Percentiles rank a stretch among this genome's conserved stretches.
These are phyloP conservation scores for Yarrowia osloensis DNA, from an alignment of 805 yeast species.

Conservation along the genomic window DNA sequence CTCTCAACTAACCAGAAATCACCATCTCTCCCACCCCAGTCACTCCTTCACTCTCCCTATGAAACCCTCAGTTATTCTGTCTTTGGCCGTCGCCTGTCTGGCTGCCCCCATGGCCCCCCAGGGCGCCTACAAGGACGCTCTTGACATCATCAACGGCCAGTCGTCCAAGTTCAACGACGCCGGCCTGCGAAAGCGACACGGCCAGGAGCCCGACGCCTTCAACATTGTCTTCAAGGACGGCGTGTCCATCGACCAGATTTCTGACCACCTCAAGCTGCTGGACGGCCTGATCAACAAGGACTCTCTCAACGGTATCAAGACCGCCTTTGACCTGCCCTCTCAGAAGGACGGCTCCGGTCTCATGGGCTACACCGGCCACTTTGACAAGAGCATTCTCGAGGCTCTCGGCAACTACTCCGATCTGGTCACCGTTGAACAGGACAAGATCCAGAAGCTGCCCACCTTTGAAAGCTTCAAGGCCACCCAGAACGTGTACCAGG, in stretches of 20 bases:
- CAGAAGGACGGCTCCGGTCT: constrained; percentile 19
- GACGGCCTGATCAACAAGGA: constrained; percentile 13
- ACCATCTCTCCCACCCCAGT: background rate
- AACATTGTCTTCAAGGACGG: constrained; percentile 23
- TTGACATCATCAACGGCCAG: constrained; percentile 1
- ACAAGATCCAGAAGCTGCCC: background rate
- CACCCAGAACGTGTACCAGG: background rate
- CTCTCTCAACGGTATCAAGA: constrained; percentile 19
- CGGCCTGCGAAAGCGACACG: constrained; percentile 5
- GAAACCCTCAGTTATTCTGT: constrained; percentile 8
- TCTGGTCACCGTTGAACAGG: constrained; percentile 6
- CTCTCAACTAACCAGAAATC: background rate
- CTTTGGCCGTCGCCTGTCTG: constrained; percentile 7
- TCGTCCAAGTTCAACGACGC: background rate
- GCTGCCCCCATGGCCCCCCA: constrained; percentile 3
- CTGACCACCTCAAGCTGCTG: constrained; percentile 23
- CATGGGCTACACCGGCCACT: constrained; percentile 21
- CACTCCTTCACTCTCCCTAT: background rate
- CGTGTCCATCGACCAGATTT: constrained; percentile 19
- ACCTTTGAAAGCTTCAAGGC: background rate
- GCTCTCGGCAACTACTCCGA: constrained; percentile 2
- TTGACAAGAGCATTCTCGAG: background rate
- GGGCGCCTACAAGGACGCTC: constrained; percentile 25
- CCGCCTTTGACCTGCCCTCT: constrained; percentile 22
- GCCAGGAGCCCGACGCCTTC: constrained; percentile 17